Conservation (phyloP, 2,329 filamentous ascomycete genomes). For the Clonostachys rhizophaga region DNA sequence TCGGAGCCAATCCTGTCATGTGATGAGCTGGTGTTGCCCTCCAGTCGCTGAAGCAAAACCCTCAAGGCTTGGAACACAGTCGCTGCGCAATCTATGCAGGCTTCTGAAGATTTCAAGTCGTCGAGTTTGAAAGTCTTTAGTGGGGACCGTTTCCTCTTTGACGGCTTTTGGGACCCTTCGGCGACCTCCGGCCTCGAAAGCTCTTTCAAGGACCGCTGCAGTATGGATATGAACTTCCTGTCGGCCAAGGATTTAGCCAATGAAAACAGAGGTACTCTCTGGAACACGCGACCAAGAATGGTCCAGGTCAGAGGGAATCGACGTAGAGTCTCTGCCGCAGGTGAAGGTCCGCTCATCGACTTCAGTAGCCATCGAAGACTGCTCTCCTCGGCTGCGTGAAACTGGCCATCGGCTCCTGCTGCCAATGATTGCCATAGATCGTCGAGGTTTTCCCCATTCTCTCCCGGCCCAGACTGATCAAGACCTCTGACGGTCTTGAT, state of each 20-base stretch:
- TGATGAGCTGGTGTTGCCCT: constrained; percentile 24
- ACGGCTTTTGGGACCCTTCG: constrained; percentile 6
- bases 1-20: constrained; percentile 49
- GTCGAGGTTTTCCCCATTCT: constrained; percentile 39
- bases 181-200: constrained; percentile 19
- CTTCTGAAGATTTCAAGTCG: constrained; percentile 27
- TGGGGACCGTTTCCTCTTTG: constrained; percentile 42
- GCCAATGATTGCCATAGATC: constrained; percentile 44
- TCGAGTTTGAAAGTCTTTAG: constrained; percentile 29
- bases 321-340: constrained; percentile 45
- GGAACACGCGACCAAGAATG: constrained; percentile 56
- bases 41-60: constrained; percentile 39
- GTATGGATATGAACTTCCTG: constrained; percentile 59
- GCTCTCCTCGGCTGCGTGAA: constrained; percentile 51
- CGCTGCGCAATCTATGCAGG: constrained; percentile 40
- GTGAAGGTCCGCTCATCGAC: constrained; percentile 45
- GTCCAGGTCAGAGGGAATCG: constrained; percentile 56
- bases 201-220: constrained; percentile 64
- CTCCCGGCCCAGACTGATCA: constrained; percentile 42
- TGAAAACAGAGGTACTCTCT: constrained; percentile 63
- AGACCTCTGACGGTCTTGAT: constrained; percentile 50
- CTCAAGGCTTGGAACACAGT: constrained; percentile 41
- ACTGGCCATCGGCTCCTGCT: constrained; percentile 30
- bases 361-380: constrained; percentile 61
- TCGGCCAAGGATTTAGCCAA: constrained; percentile 69